phyloP scores from a whole-genome alignment of 1,139 yeast species.

The Geotrichum armillariae region DNA sequence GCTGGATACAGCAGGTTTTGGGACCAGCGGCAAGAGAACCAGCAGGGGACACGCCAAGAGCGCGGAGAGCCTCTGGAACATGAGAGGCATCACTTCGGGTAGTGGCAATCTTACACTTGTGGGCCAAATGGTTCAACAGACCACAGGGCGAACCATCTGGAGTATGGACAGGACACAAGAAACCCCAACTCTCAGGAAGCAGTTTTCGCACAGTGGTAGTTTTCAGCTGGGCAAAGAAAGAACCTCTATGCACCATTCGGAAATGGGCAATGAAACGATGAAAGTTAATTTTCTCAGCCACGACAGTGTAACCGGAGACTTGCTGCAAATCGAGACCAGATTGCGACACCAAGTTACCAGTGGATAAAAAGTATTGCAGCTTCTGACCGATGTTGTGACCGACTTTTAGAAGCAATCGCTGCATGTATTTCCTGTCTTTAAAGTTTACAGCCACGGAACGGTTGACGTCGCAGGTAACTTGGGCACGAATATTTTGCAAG shows the following conservation, averaged over 20 bases:
- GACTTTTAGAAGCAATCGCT: slow-evolving; percentile 73
- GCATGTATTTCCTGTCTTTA: slow-evolving; percentile 77
- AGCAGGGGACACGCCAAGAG: slow-evolving; percentile 81
- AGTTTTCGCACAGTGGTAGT: slow-evolving; percentile 96
- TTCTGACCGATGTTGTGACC: slow-evolving; percentile 95
- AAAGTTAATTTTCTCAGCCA: slow-evolving; percentile 96
- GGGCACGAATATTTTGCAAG: slow-evolving; percentile 67
- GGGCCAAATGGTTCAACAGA: slow-evolving; percentile 91
- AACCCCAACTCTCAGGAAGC: slow-evolving; percentile 98
- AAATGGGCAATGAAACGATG: slow-evolving; percentile 96
- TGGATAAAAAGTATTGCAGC: slow-evolving; percentile 88
- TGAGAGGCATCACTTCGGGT: slow-evolving; percentile 68
- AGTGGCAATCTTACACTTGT: slow-evolving; percentile 88
- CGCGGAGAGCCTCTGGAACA: slow-evolving; percentile 64
- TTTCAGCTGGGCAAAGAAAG: slow-evolving; percentile 96
- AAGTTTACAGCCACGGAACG: slow-evolving; percentile 85
- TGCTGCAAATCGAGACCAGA: slow-evolving; percentile 98
- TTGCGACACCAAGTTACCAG: slow-evolving; percentile 96
- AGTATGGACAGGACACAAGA: slow-evolving; percentile 97
- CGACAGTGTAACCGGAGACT: slow-evolving; percentile 97
- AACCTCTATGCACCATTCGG: slow-evolving; percentile 99
- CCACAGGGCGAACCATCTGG: slow-evolving; percentile 99
- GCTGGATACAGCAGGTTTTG: slow-evolving; percentile 79
- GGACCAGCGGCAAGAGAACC: slow-evolving; percentile 81
- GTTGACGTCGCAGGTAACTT: slow-evolving; percentile 75